Percentiles rank a stretch among this genome's conserved stretches.
phyloP scores from a whole-genome alignment of 1,139 yeast genomes.

The Blastobotrys serpentis region DNA sequence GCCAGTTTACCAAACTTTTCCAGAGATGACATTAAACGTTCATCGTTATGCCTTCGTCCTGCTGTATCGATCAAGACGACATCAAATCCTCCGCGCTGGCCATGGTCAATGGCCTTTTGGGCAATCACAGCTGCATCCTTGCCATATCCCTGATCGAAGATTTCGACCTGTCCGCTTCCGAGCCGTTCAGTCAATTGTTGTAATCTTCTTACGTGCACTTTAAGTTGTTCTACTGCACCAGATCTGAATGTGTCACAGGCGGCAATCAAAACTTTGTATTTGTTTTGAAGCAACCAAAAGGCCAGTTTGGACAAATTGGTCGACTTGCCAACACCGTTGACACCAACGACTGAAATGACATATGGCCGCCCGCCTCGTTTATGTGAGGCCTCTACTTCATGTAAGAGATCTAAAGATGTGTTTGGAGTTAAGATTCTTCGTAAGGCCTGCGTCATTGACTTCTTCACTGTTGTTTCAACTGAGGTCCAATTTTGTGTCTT shows the following conservation, averaged over 20 bases:
- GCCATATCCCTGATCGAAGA: conserved; percentile 94
- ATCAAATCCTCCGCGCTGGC: conserved; percentile 65
- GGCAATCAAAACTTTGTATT: conserved; percentile 81
- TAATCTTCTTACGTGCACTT: conserved; percentile 87
- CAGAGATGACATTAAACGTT: conserved; percentile 91
- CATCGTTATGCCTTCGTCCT: conserved; percentile 94
- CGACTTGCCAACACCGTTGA: conserved; percentile 96
- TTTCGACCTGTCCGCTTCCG: conserved; percentile 62
- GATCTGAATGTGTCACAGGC: conserved; percentile 98
- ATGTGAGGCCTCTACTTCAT: conserved; percentile 61
- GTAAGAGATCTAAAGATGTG: conserved; percentile 81
- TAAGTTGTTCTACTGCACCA: conserved; percentile 95
- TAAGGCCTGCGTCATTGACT: conserved; percentile 70
- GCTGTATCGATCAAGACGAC: conserved; percentile 95
- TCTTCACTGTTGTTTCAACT: conserved; percentile 58
- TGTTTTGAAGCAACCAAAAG: conserved; percentile 90
- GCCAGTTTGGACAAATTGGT: conserved; percentile 93
- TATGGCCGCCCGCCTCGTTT: conserved; percentile 56
- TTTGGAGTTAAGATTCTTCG: conserved; percentile 88
- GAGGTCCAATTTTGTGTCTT: conserved; percentile 67
- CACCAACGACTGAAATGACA: conserved; percentile 95
- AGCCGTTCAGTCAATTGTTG: conserved; percentile 56
- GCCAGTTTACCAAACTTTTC: conserved; percentile 96
- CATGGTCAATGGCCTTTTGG: conserved; percentile 84
- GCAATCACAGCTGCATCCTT: conserved; percentile 96